A percentile compares a stretch with the other conserved stretches of the same genome.
Conservation (phyloP, 306 rosid species). For the Vigna hirtella region DNA sequence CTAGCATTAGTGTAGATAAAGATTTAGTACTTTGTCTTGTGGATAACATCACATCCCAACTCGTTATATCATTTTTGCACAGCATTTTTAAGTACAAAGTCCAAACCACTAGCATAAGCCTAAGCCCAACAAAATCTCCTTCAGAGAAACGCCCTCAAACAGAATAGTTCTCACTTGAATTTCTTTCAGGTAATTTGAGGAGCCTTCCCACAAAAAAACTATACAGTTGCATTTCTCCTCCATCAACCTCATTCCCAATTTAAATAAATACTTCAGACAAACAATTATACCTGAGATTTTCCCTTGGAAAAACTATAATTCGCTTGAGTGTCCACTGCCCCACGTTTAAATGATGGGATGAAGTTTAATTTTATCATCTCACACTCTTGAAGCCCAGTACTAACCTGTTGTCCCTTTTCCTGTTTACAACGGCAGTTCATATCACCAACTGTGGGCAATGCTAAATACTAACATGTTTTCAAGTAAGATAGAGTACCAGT, state of each 20-base stretch:
- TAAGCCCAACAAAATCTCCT: background rate
- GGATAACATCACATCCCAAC: background rate
- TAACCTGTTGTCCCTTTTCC: slow-evolving; percentile 62
- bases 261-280: background rate
- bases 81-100: background rate
- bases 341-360: slow-evolving; percentile 44
- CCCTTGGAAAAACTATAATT: slow-evolving; percentile 53
- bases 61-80: background rate
- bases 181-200: no score
- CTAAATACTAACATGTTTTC: slow-evolving; percentile 37
- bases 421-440: slow-evolving; percentile 51
- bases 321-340: slow-evolving; percentile 47
- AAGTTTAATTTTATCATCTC: slow-evolving; percentile 60
- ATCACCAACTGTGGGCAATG: slow-evolving; percentile 42
- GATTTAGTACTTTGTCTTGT: background rate
- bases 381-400: slow-evolving; percentile 71
- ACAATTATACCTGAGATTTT: slow-evolving; percentile 60
- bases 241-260: background rate
- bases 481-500: slow-evolving; percentile 57
- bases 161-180: no score
- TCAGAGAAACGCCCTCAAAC: no score
- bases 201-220: no score
- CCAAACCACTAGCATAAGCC: background rate
- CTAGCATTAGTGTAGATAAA: background rate
- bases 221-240: no score